These are phyloP conservation scores for Ochromonas danica DNA, from an alignment of 108 stramenopile species.

Conservation along the genomic window DNA sequence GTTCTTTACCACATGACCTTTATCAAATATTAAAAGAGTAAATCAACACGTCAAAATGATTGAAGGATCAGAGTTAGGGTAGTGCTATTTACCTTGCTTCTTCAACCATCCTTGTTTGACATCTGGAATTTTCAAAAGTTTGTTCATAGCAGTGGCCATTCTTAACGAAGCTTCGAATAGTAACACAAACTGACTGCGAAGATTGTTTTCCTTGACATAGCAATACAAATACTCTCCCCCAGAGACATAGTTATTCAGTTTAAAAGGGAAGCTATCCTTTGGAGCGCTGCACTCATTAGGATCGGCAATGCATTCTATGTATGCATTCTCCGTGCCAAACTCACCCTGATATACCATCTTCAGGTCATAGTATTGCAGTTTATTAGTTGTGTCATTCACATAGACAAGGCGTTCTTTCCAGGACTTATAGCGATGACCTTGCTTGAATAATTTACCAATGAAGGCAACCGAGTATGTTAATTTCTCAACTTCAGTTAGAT, in stretches of 20 bases:
- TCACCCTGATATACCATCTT: neutral
- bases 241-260: neutral
- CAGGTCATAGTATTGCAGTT: neutral
- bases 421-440: conserved; percentile 9
- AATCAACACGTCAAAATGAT: too few relatives aligned
- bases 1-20: neutral
- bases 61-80: too few relatives aligned
- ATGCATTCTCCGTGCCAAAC: neutral
- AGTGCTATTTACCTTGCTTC: too few relatives aligned
- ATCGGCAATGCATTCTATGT: neutral
- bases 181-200: neutral
- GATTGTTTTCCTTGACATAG: neutral
- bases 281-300: neutral
- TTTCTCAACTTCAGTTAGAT: conserved; percentile 4
- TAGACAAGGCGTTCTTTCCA: conserved; percentile 11
- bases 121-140: neutral
- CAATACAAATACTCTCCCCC: neutral
- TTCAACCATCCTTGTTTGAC: neutral
- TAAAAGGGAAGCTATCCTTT: neutral
- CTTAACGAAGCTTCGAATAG: neutral
- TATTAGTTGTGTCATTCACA: neutral
- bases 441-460: neutral
- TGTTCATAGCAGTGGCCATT: neutral
- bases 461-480: neutral
- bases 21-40: too few relatives aligned